Base-by-base conservation (phyloP, 257 asterid genomes). In the Ilex aquifolium region DNA sequence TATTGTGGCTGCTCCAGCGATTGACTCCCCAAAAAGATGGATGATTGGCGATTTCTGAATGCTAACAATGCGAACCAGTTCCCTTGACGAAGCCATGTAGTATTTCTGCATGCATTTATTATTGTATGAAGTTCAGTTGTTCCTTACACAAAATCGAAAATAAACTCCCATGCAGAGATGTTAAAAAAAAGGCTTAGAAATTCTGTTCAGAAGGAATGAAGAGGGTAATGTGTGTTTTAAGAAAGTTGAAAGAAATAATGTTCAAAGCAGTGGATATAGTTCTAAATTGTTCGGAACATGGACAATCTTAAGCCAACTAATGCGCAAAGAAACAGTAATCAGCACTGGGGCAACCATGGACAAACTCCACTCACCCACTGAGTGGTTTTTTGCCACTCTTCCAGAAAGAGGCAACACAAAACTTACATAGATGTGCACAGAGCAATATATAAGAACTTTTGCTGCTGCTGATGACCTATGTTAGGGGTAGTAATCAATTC, bases 1-100 rank as follows among this genome's bases (percentile, higher is more conserved):
- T 61, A 93, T 90, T 17, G 95, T 93, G 62, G 99, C 87, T 53
- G 99, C 96, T 68, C 99, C 99, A 71, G 96, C 97, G 65, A 90
- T 88, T 39, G 99, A 90, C 80, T 93, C 99, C 2, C 95, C 76
- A 75, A 93, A 93, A 40, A 93, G 95, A 82, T 93, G 90, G 72
- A 93, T 90, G 56, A 93, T 74, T 11, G 99, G 99, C 56, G 99
- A 93, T 72, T 93, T 93, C 82, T 93, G 99, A 75, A 93, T 93
- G 85, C 99, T 90, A 63, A 93, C 97, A 65, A 93, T 90, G 61
- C 99, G 94, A 53, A 93, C 99, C 57, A 93, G 81, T 78, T 93
- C 99, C 72, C 99, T 87, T 8, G 99, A 93, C 56, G 99, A 93
- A 44, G 97, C 96, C 99, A 93, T 93, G 66, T 93, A 93, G 80